Evolutionary conservation across 2,329 filamentous ascomycete genomes (phyloP).

Genomic region (Camillea tinctor): DNA sequence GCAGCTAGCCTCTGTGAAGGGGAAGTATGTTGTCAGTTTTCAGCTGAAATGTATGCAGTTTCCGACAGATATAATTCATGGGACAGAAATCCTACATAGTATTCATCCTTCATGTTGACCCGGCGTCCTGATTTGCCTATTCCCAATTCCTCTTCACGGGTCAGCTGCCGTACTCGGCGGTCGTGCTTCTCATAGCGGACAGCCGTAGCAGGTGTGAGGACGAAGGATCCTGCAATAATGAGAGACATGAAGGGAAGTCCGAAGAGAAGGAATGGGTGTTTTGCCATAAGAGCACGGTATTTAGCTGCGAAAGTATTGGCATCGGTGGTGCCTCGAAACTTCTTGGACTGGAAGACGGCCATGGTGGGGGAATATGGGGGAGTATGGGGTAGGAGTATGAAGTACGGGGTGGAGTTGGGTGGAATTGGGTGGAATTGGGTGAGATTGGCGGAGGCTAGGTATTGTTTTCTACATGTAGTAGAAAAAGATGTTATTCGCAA

Average conservation of each 20-base stretch:
- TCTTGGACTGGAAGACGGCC: constrained; percentile 67
- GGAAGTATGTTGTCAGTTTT: constrained; percentile 15
- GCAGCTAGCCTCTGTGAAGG: constrained; percentile 70
- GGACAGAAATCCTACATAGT: constrained; percentile 61
- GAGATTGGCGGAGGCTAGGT: neutral
- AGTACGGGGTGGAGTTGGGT: neutral
- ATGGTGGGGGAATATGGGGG: constrained; percentile 40
- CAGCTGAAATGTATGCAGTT: neutral
- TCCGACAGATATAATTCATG: neutral
- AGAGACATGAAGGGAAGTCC: constrained; percentile 88
- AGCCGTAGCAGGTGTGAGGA: constrained; percentile 90
- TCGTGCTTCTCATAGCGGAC: constrained; percentile 93
- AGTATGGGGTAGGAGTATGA: neutral
- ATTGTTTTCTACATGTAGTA: neutral
- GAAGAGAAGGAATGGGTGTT: constrained; percentile 87
- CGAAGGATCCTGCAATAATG: constrained; percentile 90
- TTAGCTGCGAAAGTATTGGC: constrained; percentile 67
- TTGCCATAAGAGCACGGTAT: constrained; percentile 74
- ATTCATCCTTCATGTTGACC: constrained; percentile 82
- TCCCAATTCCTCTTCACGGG: constrained; percentile 81
- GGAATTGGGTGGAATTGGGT: neutral
- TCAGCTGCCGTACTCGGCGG: constrained; percentile 81
- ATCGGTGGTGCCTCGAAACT: constrained; percentile 66
- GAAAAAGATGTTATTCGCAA: neutral
- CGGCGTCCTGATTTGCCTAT: constrained; percentile 69